A percentile compares a stretch with the other conserved stretches of the same genome.
phyloP scores from a whole-genome alignment of 2,329 filamentous ascomycete species.

The Penicillium vulpinum region DNA sequence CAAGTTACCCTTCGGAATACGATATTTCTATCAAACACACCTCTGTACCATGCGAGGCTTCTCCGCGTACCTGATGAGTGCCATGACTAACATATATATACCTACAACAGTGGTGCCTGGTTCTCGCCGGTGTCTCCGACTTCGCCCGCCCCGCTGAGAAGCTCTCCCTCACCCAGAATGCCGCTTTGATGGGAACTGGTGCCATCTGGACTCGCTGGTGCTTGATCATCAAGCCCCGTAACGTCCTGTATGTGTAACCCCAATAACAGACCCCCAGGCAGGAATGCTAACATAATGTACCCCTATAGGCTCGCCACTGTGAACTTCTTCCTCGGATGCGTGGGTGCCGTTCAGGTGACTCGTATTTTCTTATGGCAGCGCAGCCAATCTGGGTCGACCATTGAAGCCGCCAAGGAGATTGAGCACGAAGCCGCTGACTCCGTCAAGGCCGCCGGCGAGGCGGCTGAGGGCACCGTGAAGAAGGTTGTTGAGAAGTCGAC shows the following conservation, averaged over 20 bases:
- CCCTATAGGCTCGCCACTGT: constrained; percentile 74
- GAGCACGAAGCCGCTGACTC: constrained; percentile 38
- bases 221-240: constrained; percentile 91
- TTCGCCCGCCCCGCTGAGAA: constrained; percentile 87
- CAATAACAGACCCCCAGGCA: background rate
- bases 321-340: constrained; percentile 94
- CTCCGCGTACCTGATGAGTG: background rate
- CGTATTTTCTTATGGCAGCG: constrained; percentile 68
- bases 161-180: constrained; percentile 90
- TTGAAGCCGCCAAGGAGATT: constrained; percentile 42
- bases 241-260: constrained; percentile 69
- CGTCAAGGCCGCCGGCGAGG: constrained; percentile 34
- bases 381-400: constrained; percentile 54
- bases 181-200: constrained; percentile 84
- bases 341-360: constrained; percentile 77
- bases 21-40: background rate
- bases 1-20: background rate
- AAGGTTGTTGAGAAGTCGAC: constrained; percentile 28
- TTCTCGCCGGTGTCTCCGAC: constrained; percentile 88
- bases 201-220: constrained; percentile 99
- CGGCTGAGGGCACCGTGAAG: constrained; percentile 38
- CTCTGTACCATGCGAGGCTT: too few species aligned
- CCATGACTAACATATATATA: constrained; percentile 6
- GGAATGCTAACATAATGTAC: constrained; percentile 10
- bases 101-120: constrained; percentile 73